These are phyloP conservation scores for Mycena alexandri DNA, from an alignment of 768 basidiomycete species.

Conservation along the genomic window DNA sequence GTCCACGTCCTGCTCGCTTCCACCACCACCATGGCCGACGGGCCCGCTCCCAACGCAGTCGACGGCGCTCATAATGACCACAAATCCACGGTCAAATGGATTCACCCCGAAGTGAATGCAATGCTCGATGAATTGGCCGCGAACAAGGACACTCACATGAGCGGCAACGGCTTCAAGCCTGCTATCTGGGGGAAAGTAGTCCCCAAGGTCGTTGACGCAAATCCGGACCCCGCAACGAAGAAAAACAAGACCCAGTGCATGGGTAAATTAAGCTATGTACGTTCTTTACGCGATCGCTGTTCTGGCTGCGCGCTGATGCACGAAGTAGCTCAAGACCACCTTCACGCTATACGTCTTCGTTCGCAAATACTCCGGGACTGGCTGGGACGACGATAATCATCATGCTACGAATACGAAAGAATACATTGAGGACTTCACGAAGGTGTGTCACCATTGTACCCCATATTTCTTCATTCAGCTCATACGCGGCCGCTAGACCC, in stretches of 20 bases:
- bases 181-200: not conserved
- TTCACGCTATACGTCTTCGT: not conserved
- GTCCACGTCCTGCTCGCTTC: not conserved
- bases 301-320: not conserved
- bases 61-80: not conserved
- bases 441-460: not conserved
- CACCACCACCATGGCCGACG: no score
- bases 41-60: not conserved
- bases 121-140: not conserved
- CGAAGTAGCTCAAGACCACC: not conserved
- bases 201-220: not conserved
- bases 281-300: not conserved
- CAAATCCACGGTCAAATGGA: not conserved
- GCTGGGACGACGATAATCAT: not conserved
- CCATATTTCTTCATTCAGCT: no score
- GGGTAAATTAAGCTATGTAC: not conserved
- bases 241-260: not conserved
- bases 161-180: not conserved
- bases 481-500: not conserved
- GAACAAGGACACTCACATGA: no score
- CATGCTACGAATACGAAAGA: slow-evolving; percentile 8
- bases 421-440: not conserved
- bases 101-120: not conserved
- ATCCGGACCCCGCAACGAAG: not conserved
- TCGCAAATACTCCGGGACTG: not conserved